Evolutionary conservation across 768 basidiomycete species (phyloP).

Genomic region (Paxillus involutus): DNA sequence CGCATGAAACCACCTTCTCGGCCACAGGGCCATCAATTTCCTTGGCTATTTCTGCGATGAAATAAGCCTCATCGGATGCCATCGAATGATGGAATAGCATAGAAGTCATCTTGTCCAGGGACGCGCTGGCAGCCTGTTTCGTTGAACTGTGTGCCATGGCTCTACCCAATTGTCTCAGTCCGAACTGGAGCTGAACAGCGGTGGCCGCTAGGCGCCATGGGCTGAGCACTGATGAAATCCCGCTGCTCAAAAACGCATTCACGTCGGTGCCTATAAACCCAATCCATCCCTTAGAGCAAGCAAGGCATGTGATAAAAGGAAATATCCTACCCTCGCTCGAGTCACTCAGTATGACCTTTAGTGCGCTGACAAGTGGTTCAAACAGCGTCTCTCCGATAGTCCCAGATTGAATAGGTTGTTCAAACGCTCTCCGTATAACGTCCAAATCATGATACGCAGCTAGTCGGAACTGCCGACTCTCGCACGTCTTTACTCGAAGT

Average conservation of each 20-base stretch:
- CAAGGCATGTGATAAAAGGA: neutral
- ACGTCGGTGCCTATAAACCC: conserved; percentile 36
- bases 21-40: conserved; percentile 67
- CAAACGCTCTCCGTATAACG: conserved; percentile 67
- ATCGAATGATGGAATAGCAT: conserved; percentile 73
- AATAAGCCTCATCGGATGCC: conserved; percentile 77
- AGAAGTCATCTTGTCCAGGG: conserved; percentile 63
- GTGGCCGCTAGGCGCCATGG: conserved; percentile 86
- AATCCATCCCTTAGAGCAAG: neutral
- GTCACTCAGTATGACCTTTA: conserved; percentile 67
- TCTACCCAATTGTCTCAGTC: conserved; percentile 70
- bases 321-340: conserved; percentile 49
- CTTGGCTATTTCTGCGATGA: conserved; percentile 79
- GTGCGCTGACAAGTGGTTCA: conserved; percentile 63
- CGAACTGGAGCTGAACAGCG: conserved; percentile 74
- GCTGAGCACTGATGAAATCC: conserved; percentile 65
- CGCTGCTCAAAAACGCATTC: conserved; percentile 54
- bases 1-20: conserved; percentile 49
- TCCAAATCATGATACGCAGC: conserved; percentile 77
- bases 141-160: conserved; percentile 58
- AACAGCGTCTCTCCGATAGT: conserved; percentile 49
- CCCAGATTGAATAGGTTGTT: conserved; percentile 54
- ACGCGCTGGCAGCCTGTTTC: conserved; percentile 52
- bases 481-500: conserved; percentile 61
- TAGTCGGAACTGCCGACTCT: conserved; percentile 66